Conservation (phyloP, 805 yeast species). For the Blastobotrys americana region DNA sequence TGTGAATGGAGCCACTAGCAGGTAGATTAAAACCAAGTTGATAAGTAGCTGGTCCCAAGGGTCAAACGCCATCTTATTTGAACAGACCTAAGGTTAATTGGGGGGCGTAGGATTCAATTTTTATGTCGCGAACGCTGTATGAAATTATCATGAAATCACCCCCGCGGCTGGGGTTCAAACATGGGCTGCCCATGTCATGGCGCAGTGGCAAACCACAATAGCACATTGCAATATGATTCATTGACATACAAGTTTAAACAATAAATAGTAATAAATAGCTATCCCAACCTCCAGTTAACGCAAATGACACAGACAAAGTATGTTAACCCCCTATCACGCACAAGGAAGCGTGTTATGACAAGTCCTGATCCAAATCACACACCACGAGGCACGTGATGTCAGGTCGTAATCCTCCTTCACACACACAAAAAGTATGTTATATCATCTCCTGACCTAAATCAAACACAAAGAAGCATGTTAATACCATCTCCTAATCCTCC, state of each 20-base stretch:
- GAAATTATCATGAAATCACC: neutral
- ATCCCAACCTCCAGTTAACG: too few species aligned
- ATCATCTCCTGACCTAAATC: too few species aligned
- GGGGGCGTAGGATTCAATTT: neutral
- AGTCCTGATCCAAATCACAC: too few species aligned
- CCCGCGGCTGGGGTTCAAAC: neutral
- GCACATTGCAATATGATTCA: neutral
- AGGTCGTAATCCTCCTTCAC: too few species aligned
- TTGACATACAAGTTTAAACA: neutral
- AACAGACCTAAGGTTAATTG: neutral
- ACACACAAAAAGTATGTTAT: too few species aligned
- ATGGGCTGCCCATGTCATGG: too few species aligned
- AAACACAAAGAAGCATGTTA: neutral
- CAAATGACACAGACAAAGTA: too few species aligned
- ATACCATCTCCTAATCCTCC: slow-evolving; percentile 2
- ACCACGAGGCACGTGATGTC: too few species aligned
- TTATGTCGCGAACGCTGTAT: neutral
- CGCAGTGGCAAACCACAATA: neutral
- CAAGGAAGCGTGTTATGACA: too few species aligned
- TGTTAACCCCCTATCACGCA: too few species aligned
- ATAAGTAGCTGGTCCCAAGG: slow-evolving; percentile 36
- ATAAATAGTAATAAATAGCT: neutral
- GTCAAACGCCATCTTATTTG: slow-evolving; percentile 18
- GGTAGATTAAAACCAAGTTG: slow-evolving; percentile 41
- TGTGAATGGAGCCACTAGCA: slow-evolving; percentile 65